Evolutionary conservation across 2,329 filamentous ascomycete species (phyloP).

Genomic region (Colletotrichum shisoi): DNA sequence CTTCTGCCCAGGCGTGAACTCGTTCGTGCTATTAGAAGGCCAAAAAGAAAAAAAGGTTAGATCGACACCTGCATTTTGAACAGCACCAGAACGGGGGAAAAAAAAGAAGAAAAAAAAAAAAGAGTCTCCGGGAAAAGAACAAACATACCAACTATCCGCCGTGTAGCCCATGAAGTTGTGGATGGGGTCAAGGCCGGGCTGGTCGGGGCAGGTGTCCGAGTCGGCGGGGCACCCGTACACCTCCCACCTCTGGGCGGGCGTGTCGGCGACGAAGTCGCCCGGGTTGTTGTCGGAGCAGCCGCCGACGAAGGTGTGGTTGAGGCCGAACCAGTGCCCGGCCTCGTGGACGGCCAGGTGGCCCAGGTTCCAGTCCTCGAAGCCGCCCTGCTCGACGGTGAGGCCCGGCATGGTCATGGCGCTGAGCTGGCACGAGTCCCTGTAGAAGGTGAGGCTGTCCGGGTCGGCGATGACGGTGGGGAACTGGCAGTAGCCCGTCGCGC

Average conservation of each 20-base stretch:
- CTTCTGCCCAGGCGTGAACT: slow-evolving; percentile 55
- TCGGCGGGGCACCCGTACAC: slow-evolving; percentile 30
- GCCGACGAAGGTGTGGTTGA: slow-evolving; percentile 54
- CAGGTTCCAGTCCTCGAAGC: slow-evolving; percentile 39
- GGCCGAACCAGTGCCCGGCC: slow-evolving; percentile 56
- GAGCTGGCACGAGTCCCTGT: slow-evolving; percentile 30
- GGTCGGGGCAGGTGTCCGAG: slow-evolving; percentile 42
- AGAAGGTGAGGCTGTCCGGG: slow-evolving; percentile 17
- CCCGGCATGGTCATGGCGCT: slow-evolving; percentile 38
- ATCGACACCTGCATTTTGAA: background rate
- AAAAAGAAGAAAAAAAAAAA: too few species aligned
- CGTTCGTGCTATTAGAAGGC: slow-evolving; percentile 32
- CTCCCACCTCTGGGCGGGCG: slow-evolving; percentile 47
- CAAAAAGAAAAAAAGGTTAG: too few species aligned
- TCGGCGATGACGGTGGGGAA: slow-evolving; percentile 47
- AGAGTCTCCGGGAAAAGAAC: too few species aligned
- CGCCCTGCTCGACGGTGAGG: slow-evolving; percentile 26
- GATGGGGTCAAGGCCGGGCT: slow-evolving; percentile 41
- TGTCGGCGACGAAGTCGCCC: slow-evolving; percentile 52
- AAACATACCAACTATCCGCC: slow-evolving; percentile 47
- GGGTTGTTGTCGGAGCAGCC: slow-evolving; percentile 43
- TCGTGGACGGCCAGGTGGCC: slow-evolving; percentile 48
- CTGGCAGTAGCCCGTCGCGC: slow-evolving; percentile 56
- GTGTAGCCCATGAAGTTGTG: slow-evolving; percentile 45
- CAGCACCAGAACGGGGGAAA: background rate